phyloP scores from a whole-genome alignment of 2,329 filamentous ascomycete species.

The Cadophora luteo-olivacea region DNA sequence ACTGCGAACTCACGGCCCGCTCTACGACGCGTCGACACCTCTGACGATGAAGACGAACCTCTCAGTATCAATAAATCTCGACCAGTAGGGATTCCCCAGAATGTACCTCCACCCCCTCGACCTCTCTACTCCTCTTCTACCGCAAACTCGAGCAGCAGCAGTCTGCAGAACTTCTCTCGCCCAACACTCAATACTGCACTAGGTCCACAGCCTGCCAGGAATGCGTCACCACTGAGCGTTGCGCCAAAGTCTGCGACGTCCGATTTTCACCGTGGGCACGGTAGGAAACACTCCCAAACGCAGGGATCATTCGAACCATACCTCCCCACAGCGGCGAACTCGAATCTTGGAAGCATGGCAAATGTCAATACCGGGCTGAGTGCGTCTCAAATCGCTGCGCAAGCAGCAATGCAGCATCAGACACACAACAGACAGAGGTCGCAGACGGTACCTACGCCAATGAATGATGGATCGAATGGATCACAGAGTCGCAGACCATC shows the following conservation, averaged over 20 bases:
- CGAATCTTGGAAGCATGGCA: slow-evolving; percentile 47
- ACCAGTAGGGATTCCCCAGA: slow-evolving; percentile 37
- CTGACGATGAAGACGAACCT: slow-evolving; percentile 52
- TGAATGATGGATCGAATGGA: slow-evolving; percentile 36
- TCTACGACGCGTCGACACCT: slow-evolving; percentile 54
- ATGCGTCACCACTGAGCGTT: slow-evolving; percentile 52
- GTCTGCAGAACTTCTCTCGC: slow-evolving; percentile 63
- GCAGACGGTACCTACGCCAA: slow-evolving; percentile 70
- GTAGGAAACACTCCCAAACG: slow-evolving; percentile 72
- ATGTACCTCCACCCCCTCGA: slow-evolving; percentile 46
- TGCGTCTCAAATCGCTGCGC: slow-evolving; percentile 82
- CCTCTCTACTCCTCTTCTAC: slow-evolving; percentile 57
- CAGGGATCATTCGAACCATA: slow-evolving; percentile 80
- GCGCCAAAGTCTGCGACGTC: slow-evolving; percentile 46
- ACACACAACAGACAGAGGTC: slow-evolving; percentile 68
- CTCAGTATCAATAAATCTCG: slow-evolving; percentile 56
- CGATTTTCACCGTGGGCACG: slow-evolving; percentile 51
- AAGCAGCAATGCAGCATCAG: slow-evolving; percentile 74
- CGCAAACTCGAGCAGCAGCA: slow-evolving; percentile 54
- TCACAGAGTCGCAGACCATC: slow-evolving; percentile 38
- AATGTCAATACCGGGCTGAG: slow-evolving; percentile 50
- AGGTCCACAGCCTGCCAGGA: slow-evolving; percentile 35
- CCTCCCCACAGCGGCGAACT: slow-evolving; percentile 61
- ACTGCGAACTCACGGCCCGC: slow-evolving; percentile 47
- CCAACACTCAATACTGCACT: slow-evolving; percentile 46